Evolutionary conservation across 768 basidiomycete genomes (phyloP).

Genomic region (Rhodotorula toruloides): DNA sequence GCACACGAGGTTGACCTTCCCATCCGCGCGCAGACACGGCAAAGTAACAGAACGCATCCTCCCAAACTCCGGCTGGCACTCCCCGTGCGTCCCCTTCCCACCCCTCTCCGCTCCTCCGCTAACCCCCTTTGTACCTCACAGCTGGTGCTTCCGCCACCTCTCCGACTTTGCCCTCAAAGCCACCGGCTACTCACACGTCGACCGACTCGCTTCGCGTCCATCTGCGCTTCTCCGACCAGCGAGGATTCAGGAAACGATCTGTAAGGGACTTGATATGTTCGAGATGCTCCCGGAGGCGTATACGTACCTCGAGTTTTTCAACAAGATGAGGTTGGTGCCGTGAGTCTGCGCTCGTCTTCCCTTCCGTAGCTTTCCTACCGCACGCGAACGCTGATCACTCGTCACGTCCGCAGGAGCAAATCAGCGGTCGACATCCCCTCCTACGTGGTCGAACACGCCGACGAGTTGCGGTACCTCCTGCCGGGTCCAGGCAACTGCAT

Average conservation of each 20-base stretch:
- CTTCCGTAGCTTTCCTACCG: background rate
- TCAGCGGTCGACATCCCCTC: conserved; percentile 15
- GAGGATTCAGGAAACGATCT: conserved; percentile 59
- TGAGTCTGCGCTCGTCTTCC: background rate
- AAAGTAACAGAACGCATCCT: conserved; percentile 47
- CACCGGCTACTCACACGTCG: conserved; percentile 58
- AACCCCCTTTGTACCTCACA: conserved; percentile 28
- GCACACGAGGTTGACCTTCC: no score
- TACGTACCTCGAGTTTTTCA: conserved; percentile 47
- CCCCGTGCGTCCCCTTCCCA: conserved; percentile 42
- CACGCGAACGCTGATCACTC: no score
- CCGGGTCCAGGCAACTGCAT: conserved; percentile 23
- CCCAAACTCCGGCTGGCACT: conserved; percentile 65
- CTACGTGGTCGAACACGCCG: conserved; percentile 21
- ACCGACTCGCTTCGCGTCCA: conserved; percentile 55
- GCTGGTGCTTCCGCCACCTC: conserved; percentile 61
- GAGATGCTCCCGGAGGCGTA: conserved; percentile 59
- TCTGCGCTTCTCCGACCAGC: conserved; percentile 52
- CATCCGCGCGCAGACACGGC: conserved; percentile 14
- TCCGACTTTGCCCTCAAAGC: conserved; percentile 56
- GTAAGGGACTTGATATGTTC: conserved; percentile 60
- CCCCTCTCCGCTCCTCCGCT: background rate
- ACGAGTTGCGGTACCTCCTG: conserved; percentile 26
- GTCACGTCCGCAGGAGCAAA: background rate
- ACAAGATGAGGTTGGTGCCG: conserved; percentile 44